phyloP scores from a whole-genome alignment of 805 yeast species.

The Diddensiella transvaalensis region DNA sequence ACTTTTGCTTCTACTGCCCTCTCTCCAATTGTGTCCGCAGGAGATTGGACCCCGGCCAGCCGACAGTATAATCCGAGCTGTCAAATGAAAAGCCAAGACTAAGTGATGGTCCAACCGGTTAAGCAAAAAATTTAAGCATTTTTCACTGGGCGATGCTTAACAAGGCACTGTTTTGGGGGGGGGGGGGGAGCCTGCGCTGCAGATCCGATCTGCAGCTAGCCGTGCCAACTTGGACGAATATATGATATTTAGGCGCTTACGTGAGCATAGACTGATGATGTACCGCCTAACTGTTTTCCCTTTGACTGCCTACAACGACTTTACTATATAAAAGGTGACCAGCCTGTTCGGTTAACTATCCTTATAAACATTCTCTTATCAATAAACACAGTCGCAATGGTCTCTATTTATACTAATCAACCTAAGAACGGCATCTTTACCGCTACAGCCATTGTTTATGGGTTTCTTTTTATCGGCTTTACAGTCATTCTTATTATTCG shows the following conservation, averaged over 20 bases:
- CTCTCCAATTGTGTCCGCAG: background rate
- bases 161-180: too few species aligned
- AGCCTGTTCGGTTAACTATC: background rate
- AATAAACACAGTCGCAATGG: background rate
- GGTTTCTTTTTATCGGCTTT: background rate
- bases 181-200: too few species aligned
- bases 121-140: too few species aligned
- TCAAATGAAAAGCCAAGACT: too few species aligned
- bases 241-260: background rate
- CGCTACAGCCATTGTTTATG: conserved; percentile 10
- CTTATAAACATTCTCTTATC: background rate
- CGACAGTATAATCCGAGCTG: too few species aligned
- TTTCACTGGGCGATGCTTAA: too few species aligned
- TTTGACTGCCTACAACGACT: too few species aligned
- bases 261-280: too few species aligned
- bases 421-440: conserved; percentile 10
- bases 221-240: background rate
- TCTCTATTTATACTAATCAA: conserved; percentile 8
- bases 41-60: too few species aligned
- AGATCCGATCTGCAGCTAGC: background rate
- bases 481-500: background rate
- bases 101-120: too few species aligned
- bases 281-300: too few species aligned
- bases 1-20: background rate
- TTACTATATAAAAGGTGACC: too few species aligned